Evolutionary conservation across 768 basidiomycete species (phyloP).

Genomic region (Lactarius evosmus): DNA sequence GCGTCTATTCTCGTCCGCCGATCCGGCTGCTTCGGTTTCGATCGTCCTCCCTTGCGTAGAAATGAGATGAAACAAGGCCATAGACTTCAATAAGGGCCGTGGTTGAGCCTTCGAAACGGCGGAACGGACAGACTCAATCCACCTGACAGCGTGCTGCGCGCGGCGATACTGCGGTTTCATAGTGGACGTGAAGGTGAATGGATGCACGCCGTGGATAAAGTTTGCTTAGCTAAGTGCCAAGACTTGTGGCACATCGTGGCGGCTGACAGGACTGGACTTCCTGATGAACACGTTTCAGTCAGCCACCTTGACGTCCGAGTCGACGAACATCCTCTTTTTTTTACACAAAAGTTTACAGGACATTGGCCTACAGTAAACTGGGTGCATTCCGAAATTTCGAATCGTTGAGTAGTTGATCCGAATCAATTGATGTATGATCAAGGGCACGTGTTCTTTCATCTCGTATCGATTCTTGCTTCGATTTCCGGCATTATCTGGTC

Average conservation of each 20-base stretch:
- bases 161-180: neutral
- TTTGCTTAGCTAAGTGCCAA: neutral
- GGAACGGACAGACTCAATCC: neutral
- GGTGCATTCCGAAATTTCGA: too few species aligned
- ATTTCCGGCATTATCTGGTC: too few species aligned
- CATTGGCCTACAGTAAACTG: too few species aligned
- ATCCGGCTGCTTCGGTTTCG: neutral
- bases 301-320: too few species aligned
- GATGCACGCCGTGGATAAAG: neutral
- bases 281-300: neutral
- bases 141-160: neutral
- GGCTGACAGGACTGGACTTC: too few species aligned
- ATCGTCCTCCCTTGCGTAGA: neutral
- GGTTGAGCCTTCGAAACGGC: neutral
- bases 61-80: neutral
- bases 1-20: neutral
- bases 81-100: neutral
- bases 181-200: too few species aligned
- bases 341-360: too few species aligned
- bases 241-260: neutral
- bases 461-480: too few species aligned
- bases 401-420: too few species aligned
- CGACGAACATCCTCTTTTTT: too few species aligned
- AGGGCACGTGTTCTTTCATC: too few species aligned
- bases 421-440: too few species aligned